Evolutionary conservation across 2,329 filamentous ascomycete genomes (phyloP).

Genomic region (Xylaria sp.): DNA sequence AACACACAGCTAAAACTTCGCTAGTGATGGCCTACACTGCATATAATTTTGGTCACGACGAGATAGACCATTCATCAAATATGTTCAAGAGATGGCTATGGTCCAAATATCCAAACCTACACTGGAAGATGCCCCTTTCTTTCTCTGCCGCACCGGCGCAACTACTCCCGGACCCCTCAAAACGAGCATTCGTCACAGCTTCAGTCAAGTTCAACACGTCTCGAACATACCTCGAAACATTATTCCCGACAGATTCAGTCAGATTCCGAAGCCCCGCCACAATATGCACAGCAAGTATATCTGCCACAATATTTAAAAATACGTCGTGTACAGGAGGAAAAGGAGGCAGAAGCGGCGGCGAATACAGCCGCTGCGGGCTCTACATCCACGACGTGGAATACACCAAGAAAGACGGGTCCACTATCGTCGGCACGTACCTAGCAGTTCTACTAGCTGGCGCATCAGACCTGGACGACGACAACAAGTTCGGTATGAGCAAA

Average conservation of each 20-base stretch:
- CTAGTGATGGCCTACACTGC: constrained; percentile 55
- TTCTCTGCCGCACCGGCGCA: constrained; percentile 61
- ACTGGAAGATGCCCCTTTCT: constrained; percentile 58
- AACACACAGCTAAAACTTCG: constrained; percentile 13
- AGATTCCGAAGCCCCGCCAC: constrained; percentile 57
- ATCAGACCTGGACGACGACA: constrained; percentile 57
- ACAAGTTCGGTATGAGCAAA: constrained; percentile 72
- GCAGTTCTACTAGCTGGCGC: constrained; percentile 70
- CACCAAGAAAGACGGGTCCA: constrained; percentile 59
- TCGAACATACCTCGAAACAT: constrained; percentile 59
- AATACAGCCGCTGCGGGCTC: constrained; percentile 66
- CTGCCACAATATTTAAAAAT: constrained; percentile 56
- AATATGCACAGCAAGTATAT: constrained; percentile 57
- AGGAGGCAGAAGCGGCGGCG: constrained; percentile 51
- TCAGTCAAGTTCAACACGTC: constrained; percentile 63
- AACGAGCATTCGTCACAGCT: constrained; percentile 57
- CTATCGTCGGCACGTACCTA: constrained; percentile 64
- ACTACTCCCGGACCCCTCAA: constrained; percentile 46
- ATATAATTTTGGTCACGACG: constrained; percentile 69
- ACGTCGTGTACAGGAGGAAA: constrained; percentile 70
- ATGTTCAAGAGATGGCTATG: constrained; percentile 62
- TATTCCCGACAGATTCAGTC: constrained; percentile 57
- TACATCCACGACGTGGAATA: constrained; percentile 73
- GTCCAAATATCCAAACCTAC: constrained; percentile 51
- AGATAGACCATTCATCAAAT: constrained; percentile 64